Evolutionary conservation across 1,139 yeast species (phyloP), one percentile per base, ranked within the genome.

Genomic region (Saccharomyces hybrid): DNA sequence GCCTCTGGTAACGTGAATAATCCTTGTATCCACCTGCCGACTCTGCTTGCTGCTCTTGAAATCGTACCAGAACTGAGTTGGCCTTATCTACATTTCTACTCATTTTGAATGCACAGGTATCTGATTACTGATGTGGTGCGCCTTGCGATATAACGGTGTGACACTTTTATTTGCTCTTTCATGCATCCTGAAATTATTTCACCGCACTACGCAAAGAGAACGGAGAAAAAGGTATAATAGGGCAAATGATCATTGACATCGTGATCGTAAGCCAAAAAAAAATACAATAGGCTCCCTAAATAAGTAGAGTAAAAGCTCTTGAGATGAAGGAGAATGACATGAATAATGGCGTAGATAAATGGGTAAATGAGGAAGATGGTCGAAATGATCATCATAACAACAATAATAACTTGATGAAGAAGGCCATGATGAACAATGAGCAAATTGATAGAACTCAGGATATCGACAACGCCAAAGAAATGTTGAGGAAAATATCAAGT

Each of bases 81-180:
- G 93, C 85, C 66, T 84, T 86, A 62, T 88, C 95, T 48, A 78
- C 78, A 64, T 86, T 87, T 59, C 95, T 73, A 47, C 95, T 85
- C 95, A 87, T 86, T 8, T 11, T 11, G 13, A 19, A 38, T 9
- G 11, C n/a, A 38, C n/a, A 38, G 25, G 44, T 13, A 3, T 8
- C 19, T 9, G 16, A 11, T 16, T 9, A 16, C n/a, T 11, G 44
- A 32, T 11, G 13, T 8, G 19, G 13, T 38, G 11, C 9, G 44
- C 7, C 5, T 9, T 16, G 5, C 44, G 19, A 11, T 38, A 11
- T 26, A 9, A 6, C n/a, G 11, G 16, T 19, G 44, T 38, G 26
- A 38, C 44, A 38, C 44, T 19, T 38, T 16, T 38, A 38, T 16
- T 38, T 38, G 44, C 44, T 38, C 44, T 38, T 14, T 9, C 19